phyloP scores from a whole-genome alignment of 176 grass and related monocot genomes.

The Oryza glumipatula region DNA sequence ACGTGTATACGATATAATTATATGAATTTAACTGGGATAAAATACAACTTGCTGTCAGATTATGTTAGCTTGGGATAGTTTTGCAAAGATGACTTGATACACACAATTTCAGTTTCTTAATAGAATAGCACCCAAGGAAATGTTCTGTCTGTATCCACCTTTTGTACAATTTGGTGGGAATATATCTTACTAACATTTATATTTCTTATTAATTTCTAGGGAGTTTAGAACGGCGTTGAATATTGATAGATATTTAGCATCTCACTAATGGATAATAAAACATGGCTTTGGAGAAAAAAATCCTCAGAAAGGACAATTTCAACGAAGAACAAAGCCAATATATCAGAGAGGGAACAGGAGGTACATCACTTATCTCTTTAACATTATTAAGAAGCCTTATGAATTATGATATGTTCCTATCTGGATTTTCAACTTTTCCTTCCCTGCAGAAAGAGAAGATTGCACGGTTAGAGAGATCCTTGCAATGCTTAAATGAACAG shows the following conservation, averaged over 20 bases:
- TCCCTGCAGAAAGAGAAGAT: conserved; percentile 67
- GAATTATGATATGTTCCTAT: conserved; percentile 4
- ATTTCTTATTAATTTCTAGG: conserved; percentile 4
- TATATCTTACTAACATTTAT: conserved; percentile 17
- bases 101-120: neutral
- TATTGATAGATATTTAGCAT: conserved; percentile 24
- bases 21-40: neutral
- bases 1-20: neutral
- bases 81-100: neutral
- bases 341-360: conserved; percentile 42
- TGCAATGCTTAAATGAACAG: conserved; percentile 69
- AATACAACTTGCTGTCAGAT: neutral
- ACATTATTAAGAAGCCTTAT: neutral
- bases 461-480: conserved; percentile 66
- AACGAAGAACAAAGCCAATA: conserved; percentile 40
- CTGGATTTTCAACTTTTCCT: conserved; percentile 15
- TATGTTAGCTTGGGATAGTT: neutral
- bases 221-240: neutral
- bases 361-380: conserved; percentile 37
- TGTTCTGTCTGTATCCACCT: neutral
- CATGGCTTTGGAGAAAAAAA: conserved; percentile 95
- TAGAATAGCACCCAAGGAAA: neutral
- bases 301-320: conserved; percentile 57
- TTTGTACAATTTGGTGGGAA: neutral
- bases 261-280: conserved; percentile 74